Percentiles rank a stretch among this genome's conserved stretches.
Conservation (phyloP, 441 rosid genomes). For the Erodium chrysanthum region DNA sequence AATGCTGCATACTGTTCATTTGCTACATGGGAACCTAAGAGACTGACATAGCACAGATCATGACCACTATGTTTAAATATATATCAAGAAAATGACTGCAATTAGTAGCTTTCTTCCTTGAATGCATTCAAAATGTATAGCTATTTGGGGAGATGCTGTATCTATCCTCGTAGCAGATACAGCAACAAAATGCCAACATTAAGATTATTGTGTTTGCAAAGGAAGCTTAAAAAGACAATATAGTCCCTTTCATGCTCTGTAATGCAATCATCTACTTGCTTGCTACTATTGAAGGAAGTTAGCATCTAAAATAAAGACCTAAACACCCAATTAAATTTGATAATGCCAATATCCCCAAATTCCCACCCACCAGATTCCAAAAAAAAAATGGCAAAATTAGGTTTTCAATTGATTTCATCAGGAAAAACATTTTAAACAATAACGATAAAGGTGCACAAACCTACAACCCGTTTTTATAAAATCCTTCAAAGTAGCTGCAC, state of each 20-base stretch:
- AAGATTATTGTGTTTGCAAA: neutral
- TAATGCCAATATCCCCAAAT: neutral
- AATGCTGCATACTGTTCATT: neutral
- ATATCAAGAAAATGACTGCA: neutral
- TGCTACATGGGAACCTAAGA: neutral
- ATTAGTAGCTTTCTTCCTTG: neutral
- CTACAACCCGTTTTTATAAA: slow-evolving; percentile 85
- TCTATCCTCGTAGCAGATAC: neutral
- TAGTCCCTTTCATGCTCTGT: neutral
- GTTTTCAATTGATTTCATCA: neutral
- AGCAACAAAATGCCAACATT: neutral
- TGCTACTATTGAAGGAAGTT: neutral
- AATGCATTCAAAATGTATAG: neutral
- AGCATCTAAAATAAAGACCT: neutral
- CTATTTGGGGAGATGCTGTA: neutral
- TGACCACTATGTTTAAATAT: too few relatives aligned
- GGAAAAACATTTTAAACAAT: neutral
- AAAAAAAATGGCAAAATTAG: neutral
- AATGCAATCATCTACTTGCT: neutral
- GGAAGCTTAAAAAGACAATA: too few relatives aligned
- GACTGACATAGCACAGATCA: too few relatives aligned
- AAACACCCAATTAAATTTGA: neutral
- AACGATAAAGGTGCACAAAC: slow-evolving; percentile 22
- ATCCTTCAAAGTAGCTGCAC: slow-evolving; percentile 71
- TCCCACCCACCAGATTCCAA: neutral